A percentile compares a stretch with the other conserved stretches of the same genome.
Conservation (phyloP, 1,284 basidiomycete genomes). For the Puccinia triticina region DNA sequence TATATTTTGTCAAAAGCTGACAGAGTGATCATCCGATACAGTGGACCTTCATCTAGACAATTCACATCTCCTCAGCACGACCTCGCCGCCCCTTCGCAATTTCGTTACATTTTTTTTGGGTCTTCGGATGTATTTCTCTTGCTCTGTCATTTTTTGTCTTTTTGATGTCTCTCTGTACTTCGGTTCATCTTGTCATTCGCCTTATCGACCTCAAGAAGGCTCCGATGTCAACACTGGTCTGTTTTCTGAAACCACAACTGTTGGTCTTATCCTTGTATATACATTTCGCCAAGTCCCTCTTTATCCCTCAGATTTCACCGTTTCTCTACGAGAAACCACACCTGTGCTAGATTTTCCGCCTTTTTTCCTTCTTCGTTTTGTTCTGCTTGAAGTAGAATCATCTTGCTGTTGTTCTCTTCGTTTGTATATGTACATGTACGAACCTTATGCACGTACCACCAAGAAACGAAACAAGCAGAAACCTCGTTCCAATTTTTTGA, state of each 20-base stretch:
- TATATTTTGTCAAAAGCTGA: background rate
- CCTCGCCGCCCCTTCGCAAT: background rate
- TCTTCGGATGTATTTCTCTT: background rate
- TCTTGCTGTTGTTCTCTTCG: background rate
- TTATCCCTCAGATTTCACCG: background rate
- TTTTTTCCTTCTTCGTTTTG: background rate
- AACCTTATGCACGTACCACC: background rate
- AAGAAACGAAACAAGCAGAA: too few species aligned
- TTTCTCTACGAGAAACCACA: background rate
- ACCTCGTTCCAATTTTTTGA: too few species aligned
- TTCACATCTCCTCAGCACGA: background rate
- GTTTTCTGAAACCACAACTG: background rate
- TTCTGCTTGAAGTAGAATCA: constrained; percentile 15
- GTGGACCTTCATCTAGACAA: constrained; percentile 19
- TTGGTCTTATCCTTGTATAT: background rate
- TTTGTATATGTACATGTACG: background rate
- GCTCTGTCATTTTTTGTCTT: background rate
- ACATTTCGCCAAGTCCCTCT: too few species aligned
- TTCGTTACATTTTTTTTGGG: constrained; percentile 9
- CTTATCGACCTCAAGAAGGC: background rate
- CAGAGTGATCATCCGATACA: background rate
- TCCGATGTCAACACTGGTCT: background rate
- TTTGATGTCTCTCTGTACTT: background rate
- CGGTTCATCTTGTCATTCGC: background rate
- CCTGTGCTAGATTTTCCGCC: background rate